Evolutionary conservation across 306 rosid species (phyloP).

Genomic region (Fagus sylvatica): DNA sequence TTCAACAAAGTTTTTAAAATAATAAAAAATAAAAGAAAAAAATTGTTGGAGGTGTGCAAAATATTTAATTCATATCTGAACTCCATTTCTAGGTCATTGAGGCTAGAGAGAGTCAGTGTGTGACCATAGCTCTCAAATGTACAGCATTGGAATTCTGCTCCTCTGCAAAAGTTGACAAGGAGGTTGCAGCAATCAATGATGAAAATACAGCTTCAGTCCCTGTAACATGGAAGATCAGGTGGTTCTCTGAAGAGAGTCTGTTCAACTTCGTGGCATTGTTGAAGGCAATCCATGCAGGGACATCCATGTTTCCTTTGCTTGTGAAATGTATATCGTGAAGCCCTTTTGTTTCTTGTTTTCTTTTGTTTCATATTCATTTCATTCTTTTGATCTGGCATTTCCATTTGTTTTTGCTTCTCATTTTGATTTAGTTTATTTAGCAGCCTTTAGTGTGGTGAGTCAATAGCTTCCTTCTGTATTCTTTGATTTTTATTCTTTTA

Average conservation of each 20-base stretch:
- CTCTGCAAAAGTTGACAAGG: slow-evolving; percentile 31
- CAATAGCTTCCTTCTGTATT: slow-evolving; percentile 39
- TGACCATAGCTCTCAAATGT: slow-evolving; percentile 53
- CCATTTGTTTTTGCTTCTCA: not conserved
- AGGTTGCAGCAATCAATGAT: slow-evolving; percentile 26
- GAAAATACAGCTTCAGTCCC: slow-evolving; percentile 33
- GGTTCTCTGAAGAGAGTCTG: slow-evolving; percentile 63
- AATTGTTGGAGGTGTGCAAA: not conserved
- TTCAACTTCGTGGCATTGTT: slow-evolving; percentile 68
- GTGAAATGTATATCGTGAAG: slow-evolving; percentile 54
- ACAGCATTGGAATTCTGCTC: slow-evolving; percentile 36
- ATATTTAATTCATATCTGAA: not conserved
- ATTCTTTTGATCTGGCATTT: slow-evolving; percentile 55
- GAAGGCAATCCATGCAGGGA: slow-evolving; percentile 74
- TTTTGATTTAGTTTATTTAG: slow-evolving; percentile 20
- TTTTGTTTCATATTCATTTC: slow-evolving; percentile 53
- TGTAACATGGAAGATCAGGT: slow-evolving; percentile 62
- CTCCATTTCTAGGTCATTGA: slow-evolving; percentile 59
- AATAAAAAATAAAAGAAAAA: too few species aligned
- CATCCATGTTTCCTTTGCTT: slow-evolving; percentile 41
- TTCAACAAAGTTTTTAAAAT: not conserved
- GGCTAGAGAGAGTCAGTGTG: slow-evolving; percentile 40
- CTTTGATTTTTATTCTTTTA: slow-evolving; percentile 42
- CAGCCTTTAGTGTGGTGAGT: slow-evolving; percentile 31
- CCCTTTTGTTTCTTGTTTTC: slow-evolving; percentile 12